Evolutionary conservation across 2,329 filamentous ascomycete genomes (phyloP), one percentile per base, ranked within the genome.

Genomic region (Hysterium pulicare): DNA sequence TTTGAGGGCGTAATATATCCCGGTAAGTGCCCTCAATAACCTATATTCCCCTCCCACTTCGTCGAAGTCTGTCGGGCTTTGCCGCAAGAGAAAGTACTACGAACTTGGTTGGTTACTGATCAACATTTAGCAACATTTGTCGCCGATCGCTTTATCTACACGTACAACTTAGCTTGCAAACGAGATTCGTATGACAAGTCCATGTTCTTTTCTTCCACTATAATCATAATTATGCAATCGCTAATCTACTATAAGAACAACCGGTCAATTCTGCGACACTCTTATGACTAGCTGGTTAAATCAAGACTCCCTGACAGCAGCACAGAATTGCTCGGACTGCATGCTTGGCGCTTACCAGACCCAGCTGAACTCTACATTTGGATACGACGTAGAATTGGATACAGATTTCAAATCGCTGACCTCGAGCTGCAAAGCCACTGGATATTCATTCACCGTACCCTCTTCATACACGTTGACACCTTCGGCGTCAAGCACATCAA

Each of bases 331-430:
- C 15, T 33, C 31, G 8, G 31, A 33, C 17, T 33, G 31, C 17
- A 7, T 9, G 31, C 31, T 33, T 9, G 31, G 31, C 7, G 31
- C 17, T 16, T 16, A 9, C 13, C 10, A 11, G 9, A 11, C 15
- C 8, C 36, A 38, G 20, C 10, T 28, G 6, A 38, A 28, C 36
- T 21, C 10, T 13, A 20, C 36, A 26, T 21, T 38, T 16, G 22
- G 17, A 7, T 16, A 31, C 20, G 15, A 30, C n/a, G 36, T 26
- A 5, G 36, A n/a, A 26, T 22, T 43, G 2, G 33, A 22, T 4
- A 33, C 13, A 10, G 10, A 38, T 13, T 43, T 28, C 21, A 11
- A 16, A 1, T 43, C 41, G 7, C 17, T 38, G 20, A 43, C 41
- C 9, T 38, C 41, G 15, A 43, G 41, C 26, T 43, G 41, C 17